Percentiles rank a stretch among this genome's conserved stretches.
phyloP scores from a whole-genome alignment of 371 early-diverging fungal species.

The Rhizopus stolonifer region DNA sequence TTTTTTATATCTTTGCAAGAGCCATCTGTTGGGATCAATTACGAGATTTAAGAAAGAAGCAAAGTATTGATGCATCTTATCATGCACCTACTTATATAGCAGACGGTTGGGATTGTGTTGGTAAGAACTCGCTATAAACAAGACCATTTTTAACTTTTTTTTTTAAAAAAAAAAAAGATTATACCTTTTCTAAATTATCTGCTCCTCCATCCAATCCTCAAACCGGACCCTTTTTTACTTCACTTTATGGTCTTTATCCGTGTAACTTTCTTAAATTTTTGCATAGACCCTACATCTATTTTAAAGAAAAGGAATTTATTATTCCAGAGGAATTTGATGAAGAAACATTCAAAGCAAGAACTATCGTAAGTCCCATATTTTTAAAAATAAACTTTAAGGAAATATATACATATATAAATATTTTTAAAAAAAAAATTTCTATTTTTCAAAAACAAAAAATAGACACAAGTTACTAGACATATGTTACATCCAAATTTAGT shows the following conservation, averaged over 20 bases:
- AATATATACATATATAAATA: too few relatives aligned
- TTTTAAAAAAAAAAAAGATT: too few relatives aligned
- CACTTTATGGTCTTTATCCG: constrained; percentile 67
- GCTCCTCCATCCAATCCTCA: constrained; percentile 55
- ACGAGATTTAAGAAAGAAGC: constrained; percentile 44
- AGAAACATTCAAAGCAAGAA: constrained; percentile 45
- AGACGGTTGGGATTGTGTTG: constrained; percentile 51
- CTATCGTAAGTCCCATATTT: constrained; percentile 26
- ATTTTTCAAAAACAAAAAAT: not conserved
- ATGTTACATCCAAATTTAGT: constrained; percentile 63
- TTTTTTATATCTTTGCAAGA: constrained; percentile 61
- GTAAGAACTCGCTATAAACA: too few relatives aligned
- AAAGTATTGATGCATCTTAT: constrained; percentile 20
- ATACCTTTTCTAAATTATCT: constrained; percentile 53
- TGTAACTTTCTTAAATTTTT: constrained; percentile 62
- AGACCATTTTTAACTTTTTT: too few relatives aligned
- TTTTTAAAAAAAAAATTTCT: too few relatives aligned
- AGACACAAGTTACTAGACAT: constrained; percentile 56
- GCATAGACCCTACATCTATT: constrained; percentile 51
- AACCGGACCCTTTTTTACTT: constrained; percentile 60
- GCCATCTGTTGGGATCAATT: constrained; percentile 66
- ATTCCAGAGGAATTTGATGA: constrained; percentile 55
- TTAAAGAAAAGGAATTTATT: constrained; percentile 32
- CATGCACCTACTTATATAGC: constrained; percentile 16
- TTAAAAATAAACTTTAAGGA: too few relatives aligned